These are phyloP conservation scores for Penicillium concentricum DNA, from an alignment of 2,329 filamentous ascomycete genomes.

Conservation along the genomic window DNA sequence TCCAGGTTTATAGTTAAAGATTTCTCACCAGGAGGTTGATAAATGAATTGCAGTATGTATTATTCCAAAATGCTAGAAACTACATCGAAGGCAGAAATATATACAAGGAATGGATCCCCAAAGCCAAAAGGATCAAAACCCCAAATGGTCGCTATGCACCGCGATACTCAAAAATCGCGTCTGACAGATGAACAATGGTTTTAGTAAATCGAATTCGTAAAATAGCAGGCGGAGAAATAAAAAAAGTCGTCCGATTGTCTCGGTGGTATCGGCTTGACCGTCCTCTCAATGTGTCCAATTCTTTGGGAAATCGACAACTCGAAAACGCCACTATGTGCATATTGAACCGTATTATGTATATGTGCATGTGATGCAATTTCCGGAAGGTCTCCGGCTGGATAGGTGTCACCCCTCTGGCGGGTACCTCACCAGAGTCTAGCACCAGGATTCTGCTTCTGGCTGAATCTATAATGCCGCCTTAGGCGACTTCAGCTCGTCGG, in stretches of 20 bases:
- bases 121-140: not conserved
- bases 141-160: not conserved
- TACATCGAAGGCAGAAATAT: not conserved
- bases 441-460: not conserved
- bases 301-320: not conserved
- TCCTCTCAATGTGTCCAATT: not conserved
- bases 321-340: not conserved
- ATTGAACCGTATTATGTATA: not conserved
- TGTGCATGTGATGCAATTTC: not conserved
- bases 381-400: not conserved
- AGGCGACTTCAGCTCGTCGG: not conserved
- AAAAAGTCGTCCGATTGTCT: not conserved
- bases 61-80: not conserved
- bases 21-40: no score
- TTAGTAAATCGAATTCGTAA: not conserved
- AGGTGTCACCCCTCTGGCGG: not conserved
- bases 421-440: not conserved
- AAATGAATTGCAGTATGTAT: no score
- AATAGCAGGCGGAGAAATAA: not conserved
- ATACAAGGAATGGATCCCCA: not conserved
- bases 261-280: not conserved
- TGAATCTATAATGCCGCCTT: not conserved
- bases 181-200: not conserved
- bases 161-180: not conserved
- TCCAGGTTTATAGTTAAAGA: no score